phyloP scores from a whole-genome alignment of 2,329 filamentous ascomycete genomes.

The Talaromyces sp. region DNA sequence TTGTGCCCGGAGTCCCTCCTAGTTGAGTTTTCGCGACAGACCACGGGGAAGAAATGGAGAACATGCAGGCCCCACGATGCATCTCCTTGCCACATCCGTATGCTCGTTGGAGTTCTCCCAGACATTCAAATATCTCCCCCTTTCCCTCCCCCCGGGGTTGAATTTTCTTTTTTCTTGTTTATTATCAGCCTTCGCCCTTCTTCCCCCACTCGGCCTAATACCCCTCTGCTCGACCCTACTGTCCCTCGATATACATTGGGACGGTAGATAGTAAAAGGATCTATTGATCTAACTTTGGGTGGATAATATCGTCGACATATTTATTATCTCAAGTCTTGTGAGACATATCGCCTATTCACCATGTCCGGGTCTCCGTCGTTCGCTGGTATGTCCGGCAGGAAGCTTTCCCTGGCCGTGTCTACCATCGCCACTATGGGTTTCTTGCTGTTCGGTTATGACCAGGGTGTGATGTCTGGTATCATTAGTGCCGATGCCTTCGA shows the following conservation, averaged over 20 bases:
- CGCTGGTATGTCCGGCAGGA: conserved; percentile 62
- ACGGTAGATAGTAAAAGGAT: neutral
- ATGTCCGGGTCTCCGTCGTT: conserved; percentile 37
- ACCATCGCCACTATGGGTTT: conserved; percentile 67
- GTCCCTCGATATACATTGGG: neutral
- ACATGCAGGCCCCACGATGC: conserved; percentile 22
- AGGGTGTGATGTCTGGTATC: conserved; percentile 46
- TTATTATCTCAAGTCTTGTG: neutral
- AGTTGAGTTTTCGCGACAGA: conserved; percentile 1
- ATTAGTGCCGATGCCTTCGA: conserved; percentile 38
- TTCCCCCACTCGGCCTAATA: conserved; percentile 4
- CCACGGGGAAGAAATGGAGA: conserved; percentile 14
- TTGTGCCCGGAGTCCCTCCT: neutral
- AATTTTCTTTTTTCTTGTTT: conserved; percentile 10
- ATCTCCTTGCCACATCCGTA: conserved; percentile 25
- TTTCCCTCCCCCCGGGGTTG: conserved; percentile 14
- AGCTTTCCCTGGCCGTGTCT: conserved; percentile 60
- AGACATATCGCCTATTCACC: neutral
- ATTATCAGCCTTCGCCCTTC: neutral
- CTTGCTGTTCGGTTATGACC: conserved; percentile 37
- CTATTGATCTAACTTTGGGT: neutral
- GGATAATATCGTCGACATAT: neutral
- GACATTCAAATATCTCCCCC: conserved; percentile 34
- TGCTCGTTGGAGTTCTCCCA: conserved; percentile 10
- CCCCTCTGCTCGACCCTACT: neutral